These are phyloP conservation scores for Coniella lustricola DNA, from an alignment of 2,329 filamentous ascomycete species.

Conservation along the genomic window DNA sequence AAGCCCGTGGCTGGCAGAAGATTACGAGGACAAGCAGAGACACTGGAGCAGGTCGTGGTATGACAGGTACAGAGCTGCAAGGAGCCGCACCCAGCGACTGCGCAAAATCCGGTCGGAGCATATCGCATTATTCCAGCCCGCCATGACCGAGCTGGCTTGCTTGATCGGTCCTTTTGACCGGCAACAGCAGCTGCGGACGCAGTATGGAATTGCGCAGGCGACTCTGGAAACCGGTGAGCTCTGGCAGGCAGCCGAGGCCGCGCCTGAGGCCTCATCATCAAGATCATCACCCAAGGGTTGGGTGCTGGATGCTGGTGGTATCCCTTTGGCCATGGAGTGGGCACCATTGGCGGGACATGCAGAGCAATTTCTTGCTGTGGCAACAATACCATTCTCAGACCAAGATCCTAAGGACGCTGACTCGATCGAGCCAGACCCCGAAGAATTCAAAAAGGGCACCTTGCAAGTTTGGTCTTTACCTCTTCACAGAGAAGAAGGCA, in stretches of 20 bases:
- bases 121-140: slow-evolving; percentile 13
- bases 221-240: slow-evolving; percentile 25
- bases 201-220: slow-evolving; percentile 17
- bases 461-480: slow-evolving; percentile 16
- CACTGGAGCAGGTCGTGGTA: slow-evolving; percentile 26
- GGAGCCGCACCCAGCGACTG: slow-evolving; percentile 16
- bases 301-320: slow-evolving; percentile 48
- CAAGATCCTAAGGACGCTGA: slow-evolving; percentile 28
- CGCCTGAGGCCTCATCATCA: slow-evolving; percentile 16
- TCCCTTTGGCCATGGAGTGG: slow-evolving; percentile 48
- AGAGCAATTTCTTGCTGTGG: slow-evolving; percentile 44
- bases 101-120: slow-evolving; percentile 13
- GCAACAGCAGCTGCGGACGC: slow-evolving; percentile 20
- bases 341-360: slow-evolving; percentile 31
- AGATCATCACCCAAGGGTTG: slow-evolving; percentile 35
- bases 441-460: slow-evolving; percentile 9
- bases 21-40: slow-evolving; percentile 29
- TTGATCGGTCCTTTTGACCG: slow-evolving; percentile 22
- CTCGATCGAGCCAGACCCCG: slow-evolving; percentile 4
- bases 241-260: slow-evolving; percentile 20
- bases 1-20: slow-evolving; percentile 33
- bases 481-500: slow-evolving; percentile 4
- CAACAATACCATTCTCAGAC: slow-evolving; percentile 43
- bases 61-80: slow-evolving; percentile 14
- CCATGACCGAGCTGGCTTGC: slow-evolving; percentile 18